Percentiles rank a stretch among this genome's conserved stretches.
phyloP scores from a whole-genome alignment of 2,329 filamentous ascomycete genomes.

The Thelonectria blattea region DNA sequence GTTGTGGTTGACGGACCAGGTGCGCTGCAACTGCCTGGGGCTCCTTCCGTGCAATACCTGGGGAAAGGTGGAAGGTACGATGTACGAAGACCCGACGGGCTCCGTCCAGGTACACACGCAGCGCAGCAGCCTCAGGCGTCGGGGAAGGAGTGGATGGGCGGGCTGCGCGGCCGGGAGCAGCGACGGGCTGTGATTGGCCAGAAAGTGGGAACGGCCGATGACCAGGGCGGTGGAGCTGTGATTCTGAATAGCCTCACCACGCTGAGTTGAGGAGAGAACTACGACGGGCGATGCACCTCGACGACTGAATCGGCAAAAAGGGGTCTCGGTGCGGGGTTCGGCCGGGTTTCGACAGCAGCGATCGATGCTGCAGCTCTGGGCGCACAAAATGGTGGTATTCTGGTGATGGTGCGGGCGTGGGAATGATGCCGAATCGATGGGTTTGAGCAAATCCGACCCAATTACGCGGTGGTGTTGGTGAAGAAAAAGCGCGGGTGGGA shows the following conservation, averaged over 20 bases:
- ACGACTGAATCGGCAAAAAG: slow-evolving; percentile 29
- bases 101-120: too few relatives aligned
- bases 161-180: slow-evolving; percentile 26
- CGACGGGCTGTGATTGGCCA: slow-evolving; percentile 37
- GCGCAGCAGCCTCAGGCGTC: neutral
- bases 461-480: slow-evolving; percentile 45
- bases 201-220: slow-evolving; percentile 27
- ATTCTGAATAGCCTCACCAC: slow-evolving; percentile 51
- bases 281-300: slow-evolving; percentile 21
- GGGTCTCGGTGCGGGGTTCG: slow-evolving; percentile 29
- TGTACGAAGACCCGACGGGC: neutral
- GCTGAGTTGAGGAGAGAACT: slow-evolving; percentile 27
- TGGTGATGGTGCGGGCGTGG: slow-evolving; percentile 44
- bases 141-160: slow-evolving; percentile 18
- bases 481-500: slow-evolving; percentile 41
- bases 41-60: slow-evolving; percentile 19
- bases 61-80: slow-evolving; percentile 21
- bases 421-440: slow-evolving; percentile 51
- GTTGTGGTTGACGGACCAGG: slow-evolving; percentile 8
- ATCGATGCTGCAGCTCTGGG: slow-evolving; percentile 39
- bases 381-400: slow-evolving; percentile 45
- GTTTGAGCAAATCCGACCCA: slow-evolving; percentile 38
- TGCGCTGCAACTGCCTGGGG: slow-evolving; percentile 15
- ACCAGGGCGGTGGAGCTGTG: slow-evolving; percentile 30
- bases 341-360: slow-evolving; percentile 31